A percentile compares a stretch with the other conserved stretches of the same genome.
Conservation (phyloP, 371 early-diverging fungal species). For the Batkoa obscura region DNA sequence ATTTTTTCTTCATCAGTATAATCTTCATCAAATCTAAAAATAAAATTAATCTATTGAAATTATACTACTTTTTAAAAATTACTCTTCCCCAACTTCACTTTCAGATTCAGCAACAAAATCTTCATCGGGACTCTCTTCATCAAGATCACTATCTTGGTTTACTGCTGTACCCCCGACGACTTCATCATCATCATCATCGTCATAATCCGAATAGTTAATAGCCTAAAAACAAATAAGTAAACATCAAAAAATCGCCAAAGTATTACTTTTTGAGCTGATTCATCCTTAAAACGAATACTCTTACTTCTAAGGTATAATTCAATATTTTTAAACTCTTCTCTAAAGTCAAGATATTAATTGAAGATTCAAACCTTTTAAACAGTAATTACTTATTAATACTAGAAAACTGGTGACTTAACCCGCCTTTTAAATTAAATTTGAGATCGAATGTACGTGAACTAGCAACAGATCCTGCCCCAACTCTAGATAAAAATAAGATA, state of each 20-base stretch:
- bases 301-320: conserved; percentile 61
- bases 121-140: conserved; percentile 18
- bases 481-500: conserved; percentile 20
- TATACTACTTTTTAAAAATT: not conserved
- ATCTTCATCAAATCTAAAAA: conserved; percentile 2
- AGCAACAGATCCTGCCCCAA: conserved; percentile 37
- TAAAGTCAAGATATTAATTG: conserved; percentile 9
- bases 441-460: conserved; percentile 81
- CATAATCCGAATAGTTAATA: conserved; percentile 6
- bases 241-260: conserved; percentile 22
- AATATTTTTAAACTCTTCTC: conserved; percentile 72
- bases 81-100: conserved; percentile 3
- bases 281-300: conserved; percentile 57
- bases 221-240: conserved; percentile 4
- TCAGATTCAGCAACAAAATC: conserved; percentile 10
- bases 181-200: conserved; percentile 7
- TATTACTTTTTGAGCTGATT: conserved; percentile 39
- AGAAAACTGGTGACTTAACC: conserved; percentile 65
- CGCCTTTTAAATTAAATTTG: conserved; percentile 65
- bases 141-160: conserved; percentile 9
- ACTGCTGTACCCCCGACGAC: conserved; percentile 4
- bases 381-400: conserved; percentile 46
- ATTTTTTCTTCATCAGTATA: not conserved
- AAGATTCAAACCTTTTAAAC: not conserved
- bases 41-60: not conserved